These are phyloP conservation scores for Ascochyta clinopodiicola DNA, from an alignment of 2,329 filamentous ascomycete genomes.

Conservation along the genomic window DNA sequence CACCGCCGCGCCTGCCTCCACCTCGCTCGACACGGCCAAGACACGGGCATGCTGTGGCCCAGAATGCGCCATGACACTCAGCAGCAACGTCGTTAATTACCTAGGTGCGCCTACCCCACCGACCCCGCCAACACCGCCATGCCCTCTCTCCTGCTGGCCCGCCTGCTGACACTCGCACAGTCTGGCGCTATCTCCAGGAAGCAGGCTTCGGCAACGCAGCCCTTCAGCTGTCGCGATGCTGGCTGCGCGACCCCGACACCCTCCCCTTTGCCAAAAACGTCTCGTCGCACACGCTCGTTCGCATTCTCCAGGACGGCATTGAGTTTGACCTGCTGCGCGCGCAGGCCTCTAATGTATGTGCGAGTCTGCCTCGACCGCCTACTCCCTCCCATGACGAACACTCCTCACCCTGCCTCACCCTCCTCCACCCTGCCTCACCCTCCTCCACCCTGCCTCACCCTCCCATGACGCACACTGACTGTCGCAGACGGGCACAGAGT, in stretches of 20 bases:
- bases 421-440: no score
- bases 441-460: no score
- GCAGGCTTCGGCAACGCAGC: constrained; percentile 63
- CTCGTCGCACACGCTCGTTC: constrained; percentile 64
- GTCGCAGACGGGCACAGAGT: constrained; percentile 39
- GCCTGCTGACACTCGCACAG: constrained; percentile 32
- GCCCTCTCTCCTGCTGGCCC: constrained; percentile 1
- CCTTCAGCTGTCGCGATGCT: constrained; percentile 66
- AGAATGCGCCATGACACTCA: constrained; percentile 54
- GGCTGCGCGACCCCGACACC: constrained; percentile 66
- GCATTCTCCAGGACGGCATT: constrained; percentile 69
- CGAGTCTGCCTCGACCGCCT: neutral
- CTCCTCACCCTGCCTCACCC: no score
- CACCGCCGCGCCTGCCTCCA: no score
- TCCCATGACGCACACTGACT: constrained; percentile 13
- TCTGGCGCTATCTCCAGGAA: constrained; percentile 65
- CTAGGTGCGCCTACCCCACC: constrained; percentile 44
- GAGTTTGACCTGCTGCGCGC: constrained; percentile 54
- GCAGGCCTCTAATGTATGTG: constrained; percentile 43
- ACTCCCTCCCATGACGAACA: no score
- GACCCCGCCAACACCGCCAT: neutral
- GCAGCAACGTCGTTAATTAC: constrained; percentile 71
- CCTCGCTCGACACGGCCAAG: no score
- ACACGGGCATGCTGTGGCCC: constrained; percentile 18
- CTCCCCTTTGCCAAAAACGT: constrained; percentile 68